Evolutionary conservation across 345 rosid species (phyloP).

Genomic region (Lenwebbia sp.): DNA sequence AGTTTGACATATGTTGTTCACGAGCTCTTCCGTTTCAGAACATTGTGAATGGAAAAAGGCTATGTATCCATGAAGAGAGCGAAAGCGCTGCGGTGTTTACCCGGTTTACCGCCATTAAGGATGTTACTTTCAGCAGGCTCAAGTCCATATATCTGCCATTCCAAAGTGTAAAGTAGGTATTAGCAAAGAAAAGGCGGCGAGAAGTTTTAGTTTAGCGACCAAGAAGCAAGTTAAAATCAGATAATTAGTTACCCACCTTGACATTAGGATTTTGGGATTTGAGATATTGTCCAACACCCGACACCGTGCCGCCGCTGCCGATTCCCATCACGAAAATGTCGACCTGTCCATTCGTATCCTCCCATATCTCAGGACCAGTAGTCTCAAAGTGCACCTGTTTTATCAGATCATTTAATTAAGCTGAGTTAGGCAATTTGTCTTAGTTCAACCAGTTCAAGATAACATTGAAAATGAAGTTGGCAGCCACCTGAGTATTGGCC

Average conservation of each 20-base stretch:
- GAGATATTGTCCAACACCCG: slow-evolving; percentile 90
- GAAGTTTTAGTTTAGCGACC: neutral
- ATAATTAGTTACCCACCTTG: slow-evolving; percentile 31
- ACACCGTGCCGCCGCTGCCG: slow-evolving; percentile 96
- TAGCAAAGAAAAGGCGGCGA: neutral
- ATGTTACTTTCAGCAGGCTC: slow-evolving; percentile 94
- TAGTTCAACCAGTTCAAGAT: neutral
- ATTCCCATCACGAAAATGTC: slow-evolving; percentile 97
- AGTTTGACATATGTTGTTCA: neutral
- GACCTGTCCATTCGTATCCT: slow-evolving; percentile 78
- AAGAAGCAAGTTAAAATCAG: neutral
- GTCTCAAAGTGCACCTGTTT: slow-evolving; percentile 83
- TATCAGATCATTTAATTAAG: neutral
- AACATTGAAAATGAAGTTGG: neutral
- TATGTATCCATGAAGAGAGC: neutral
- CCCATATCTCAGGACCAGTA: slow-evolving; percentile 99
- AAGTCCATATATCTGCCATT: slow-evolving; percentile 76
- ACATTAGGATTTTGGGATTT: slow-evolving; percentile 90
- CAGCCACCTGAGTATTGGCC: slow-evolving; percentile 61
- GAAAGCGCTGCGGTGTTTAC: slow-evolving; percentile 9
- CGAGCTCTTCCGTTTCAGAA: neutral
- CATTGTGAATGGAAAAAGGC: neutral
- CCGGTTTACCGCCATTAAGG: slow-evolving; percentile 96
- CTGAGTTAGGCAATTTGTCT: neutral
- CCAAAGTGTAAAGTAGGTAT: slow-evolving; percentile 1